These are phyloP conservation scores for Sporothrix pallida DNA, from an alignment of 2,329 filamentous ascomycete genomes.

Conservation along the genomic window DNA sequence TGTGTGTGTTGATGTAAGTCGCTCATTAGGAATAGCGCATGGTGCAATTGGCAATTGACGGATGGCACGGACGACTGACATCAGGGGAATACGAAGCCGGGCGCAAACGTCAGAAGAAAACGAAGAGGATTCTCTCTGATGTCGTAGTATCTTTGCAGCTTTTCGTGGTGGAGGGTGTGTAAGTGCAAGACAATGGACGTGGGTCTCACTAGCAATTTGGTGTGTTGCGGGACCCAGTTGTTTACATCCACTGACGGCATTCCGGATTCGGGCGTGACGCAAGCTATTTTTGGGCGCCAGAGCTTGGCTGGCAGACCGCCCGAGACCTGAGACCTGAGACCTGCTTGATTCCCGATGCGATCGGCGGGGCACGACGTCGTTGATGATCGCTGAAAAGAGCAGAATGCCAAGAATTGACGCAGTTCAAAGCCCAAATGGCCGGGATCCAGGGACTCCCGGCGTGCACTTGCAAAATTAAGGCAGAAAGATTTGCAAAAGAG, in stretches of 20 bases:
- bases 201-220: constrained; percentile 1
- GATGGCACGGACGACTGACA: too few species aligned
- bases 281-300: constrained; percentile 29
- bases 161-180: constrained; percentile 23
- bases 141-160: not conserved
- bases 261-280: constrained; percentile 30
- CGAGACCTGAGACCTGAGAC: not conserved
- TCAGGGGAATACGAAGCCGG: not conserved
- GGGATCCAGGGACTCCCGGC: not conserved
- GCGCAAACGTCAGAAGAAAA: not conserved
- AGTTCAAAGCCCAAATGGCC: not conserved
- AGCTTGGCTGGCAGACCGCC: not conserved
- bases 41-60: not conserved
- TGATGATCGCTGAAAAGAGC: not conserved
- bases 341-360: constrained; percentile 16
- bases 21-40: not conserved
- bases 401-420: not conserved
- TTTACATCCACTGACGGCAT: constrained; percentile 17
- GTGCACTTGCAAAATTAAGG: constrained; percentile 3
- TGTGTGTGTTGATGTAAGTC: not conserved
- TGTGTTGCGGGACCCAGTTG: not conserved
- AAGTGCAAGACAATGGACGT: constrained; percentile 21
- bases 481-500: not conserved
- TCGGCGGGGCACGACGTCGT: constrained; percentile 19
- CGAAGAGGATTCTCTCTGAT: too few species aligned